phyloP scores from a whole-genome alignment of 805 yeast species.

The Lachancea cidri region DNA sequence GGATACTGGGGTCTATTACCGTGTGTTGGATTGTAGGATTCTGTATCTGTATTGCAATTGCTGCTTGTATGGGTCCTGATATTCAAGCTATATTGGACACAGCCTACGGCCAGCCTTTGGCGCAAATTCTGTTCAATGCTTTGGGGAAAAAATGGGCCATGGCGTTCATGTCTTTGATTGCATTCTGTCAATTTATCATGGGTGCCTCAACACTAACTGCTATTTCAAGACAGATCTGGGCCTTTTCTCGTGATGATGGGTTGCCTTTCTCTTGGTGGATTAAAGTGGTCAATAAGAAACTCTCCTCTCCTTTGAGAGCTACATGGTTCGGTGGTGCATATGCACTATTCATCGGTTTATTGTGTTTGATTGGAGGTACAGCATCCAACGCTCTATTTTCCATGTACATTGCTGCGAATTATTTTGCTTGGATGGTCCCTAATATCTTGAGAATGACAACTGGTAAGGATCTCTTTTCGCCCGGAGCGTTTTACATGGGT shows the following conservation, averaged over 20 bases:
- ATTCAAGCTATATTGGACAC: conserved; percentile 38
- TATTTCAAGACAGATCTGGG: conserved; percentile 63
- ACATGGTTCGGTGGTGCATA: conserved; percentile 36
- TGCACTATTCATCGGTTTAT: conserved; percentile 34
- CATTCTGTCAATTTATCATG: conserved; percentile 60
- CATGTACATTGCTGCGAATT: conserved; percentile 35
- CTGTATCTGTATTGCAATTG: conserved; percentile 45
- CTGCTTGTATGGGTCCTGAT: conserved; percentile 47
- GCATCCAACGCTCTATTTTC: conserved; percentile 40
- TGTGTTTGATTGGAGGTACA: conserved; percentile 35
- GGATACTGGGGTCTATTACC: conserved; percentile 51
- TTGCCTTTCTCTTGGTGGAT: conserved; percentile 52
- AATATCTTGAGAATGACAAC: conserved; percentile 33
- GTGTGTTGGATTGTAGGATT: conserved; percentile 55
- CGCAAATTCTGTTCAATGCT: conserved; percentile 56
- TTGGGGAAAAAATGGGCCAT: conserved; percentile 61
- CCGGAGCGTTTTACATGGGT: conserved; percentile 63
- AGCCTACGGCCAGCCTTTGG: conserved; percentile 56
- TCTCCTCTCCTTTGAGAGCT: conserved; percentile 59
- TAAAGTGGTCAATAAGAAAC: conserved; percentile 47
- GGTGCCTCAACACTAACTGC: conserved; percentile 57
- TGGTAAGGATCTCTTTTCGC: conserved; percentile 45
- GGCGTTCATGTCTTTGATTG: conserved; percentile 54
- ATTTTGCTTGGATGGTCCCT: conserved; percentile 36
- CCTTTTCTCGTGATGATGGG: conserved; percentile 70